phyloP scores from a whole-genome alignment of 176 grass and related monocot genomes.

The Dendrocalamus sinicus region DNA sequence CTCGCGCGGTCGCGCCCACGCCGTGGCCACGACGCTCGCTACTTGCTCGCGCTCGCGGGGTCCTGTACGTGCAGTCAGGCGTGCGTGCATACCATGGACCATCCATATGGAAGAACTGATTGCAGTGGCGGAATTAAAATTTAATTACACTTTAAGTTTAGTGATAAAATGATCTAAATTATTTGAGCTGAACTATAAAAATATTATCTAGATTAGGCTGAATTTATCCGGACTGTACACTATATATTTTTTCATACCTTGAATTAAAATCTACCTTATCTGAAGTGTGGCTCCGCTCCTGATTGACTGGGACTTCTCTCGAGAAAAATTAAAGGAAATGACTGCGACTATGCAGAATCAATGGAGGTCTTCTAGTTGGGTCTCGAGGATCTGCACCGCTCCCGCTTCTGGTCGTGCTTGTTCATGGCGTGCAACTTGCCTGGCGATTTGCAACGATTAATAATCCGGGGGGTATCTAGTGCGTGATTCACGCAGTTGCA shows the following conservation, averaged over 20 bases:
- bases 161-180: too few relatives aligned
- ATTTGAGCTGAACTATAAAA: too few relatives aligned
- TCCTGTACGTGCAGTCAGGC: not conserved
- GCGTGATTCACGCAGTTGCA: not conserved
- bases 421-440: not conserved
- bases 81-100: not conserved
- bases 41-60: too few relatives aligned
- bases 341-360: not conserved
- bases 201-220: too few relatives aligned
- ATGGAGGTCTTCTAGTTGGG: not conserved
- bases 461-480: not conserved
- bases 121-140: too few relatives aligned
- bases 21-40: not conserved
- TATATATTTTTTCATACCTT: too few relatives aligned
- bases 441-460: not conserved
- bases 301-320: not conserved
- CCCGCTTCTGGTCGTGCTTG: not conserved
- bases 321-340: not conserved
- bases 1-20: not conserved
- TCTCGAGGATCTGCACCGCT: not conserved
- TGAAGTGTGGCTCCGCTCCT: too few relatives aligned
- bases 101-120: too few relatives aligned
- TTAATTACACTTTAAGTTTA: too few relatives aligned
- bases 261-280: too few relatives aligned
- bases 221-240: too few relatives aligned